Evolutionary conservation across 1,284 basidiomycete species (phyloP), one percentile per base, ranked within the genome.

Genomic region (Fomitopsis palustris): DNA sequence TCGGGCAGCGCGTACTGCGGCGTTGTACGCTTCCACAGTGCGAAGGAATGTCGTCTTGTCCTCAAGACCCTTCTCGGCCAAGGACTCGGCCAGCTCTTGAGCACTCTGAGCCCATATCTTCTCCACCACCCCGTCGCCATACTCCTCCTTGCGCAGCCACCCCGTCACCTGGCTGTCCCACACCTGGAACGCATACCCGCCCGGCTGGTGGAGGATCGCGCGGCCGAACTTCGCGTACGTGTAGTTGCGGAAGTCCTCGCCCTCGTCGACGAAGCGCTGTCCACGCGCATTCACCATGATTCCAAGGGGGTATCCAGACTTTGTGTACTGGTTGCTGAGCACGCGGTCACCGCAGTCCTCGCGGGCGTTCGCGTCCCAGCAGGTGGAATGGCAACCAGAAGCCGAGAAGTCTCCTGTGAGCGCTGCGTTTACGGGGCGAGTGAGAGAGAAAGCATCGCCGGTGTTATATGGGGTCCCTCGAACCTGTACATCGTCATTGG

Each of bases 231-330:
- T 83, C 17, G 86, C 85, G 63, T 89, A 89, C 2, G 86, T 89
- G 64, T 84, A 88, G 68, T 86, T 88, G 51, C 87, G 79, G 67
- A 83, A 87, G 71, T 89, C 86, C 62, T 81, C 80, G 45, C 86
- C 86, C 69, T 89, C 87, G 63, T 88, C 85, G 14, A 87, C 86
- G 65, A 88, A 89, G 16, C 87, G 78, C 53, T 71, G 61, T 1
- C 87, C 87, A 3, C 70, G 62, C 1, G 75, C 65, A 64, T 88
- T 89, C 19, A 87, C 67, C 86, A 87, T 88, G 56, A 89, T 75
- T 1, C 87, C 86, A 5, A 88, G 75, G 1, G 87, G 85, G 64
- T 89, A 88, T 1, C 87, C 85, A 6, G 85, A 88, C 69, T 88
- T 88, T 3, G 87, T 89, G 70, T 78, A 87, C 63, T 86, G 84